These are phyloP conservation scores for Cercospora beticola DNA, from an alignment of 2,329 filamentous ascomycete species.

Conservation along the genomic window DNA sequence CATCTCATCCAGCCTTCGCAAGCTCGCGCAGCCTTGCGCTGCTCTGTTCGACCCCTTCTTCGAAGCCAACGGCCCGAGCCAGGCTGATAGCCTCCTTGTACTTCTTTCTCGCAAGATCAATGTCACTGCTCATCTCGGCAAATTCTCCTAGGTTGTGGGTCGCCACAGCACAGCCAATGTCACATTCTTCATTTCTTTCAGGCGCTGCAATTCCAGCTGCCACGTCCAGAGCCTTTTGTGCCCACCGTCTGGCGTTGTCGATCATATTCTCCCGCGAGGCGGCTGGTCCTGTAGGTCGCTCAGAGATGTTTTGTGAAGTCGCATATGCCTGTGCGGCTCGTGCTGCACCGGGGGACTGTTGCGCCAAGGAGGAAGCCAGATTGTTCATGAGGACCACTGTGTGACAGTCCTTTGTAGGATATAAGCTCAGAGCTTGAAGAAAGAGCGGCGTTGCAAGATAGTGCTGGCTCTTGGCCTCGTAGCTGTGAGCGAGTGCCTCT, in stretches of 20 bases:
- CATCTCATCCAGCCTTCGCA: constrained; percentile 17
- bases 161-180: constrained; percentile 76
- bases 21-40: constrained; percentile 43
- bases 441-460: constrained; percentile 84
- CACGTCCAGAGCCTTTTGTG: constrained; percentile 69
- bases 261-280: constrained; percentile 58
- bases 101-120: constrained; percentile 62
- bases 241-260: constrained; percentile 73
- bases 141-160: constrained; percentile 87
- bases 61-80: constrained; percentile 49
- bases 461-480: constrained; percentile 70
- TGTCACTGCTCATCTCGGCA: constrained; percentile 69
- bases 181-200: constrained; percentile 73
- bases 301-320: constrained; percentile 38
- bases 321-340: constrained; percentile 34
- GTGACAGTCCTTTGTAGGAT: constrained; percentile 67
- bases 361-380: constrained; percentile 69
- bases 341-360: constrained; percentile 53
- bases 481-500: constrained; percentile 76
- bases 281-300: constrained; percentile 47
- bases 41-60: constrained; percentile 47
- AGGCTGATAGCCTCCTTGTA: constrained; percentile 69
- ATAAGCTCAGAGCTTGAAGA: constrained; percentile 75
- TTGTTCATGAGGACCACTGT: constrained; percentile 85
- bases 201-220: constrained; percentile 65